Percentiles rank a stretch among this genome's conserved stretches.
These are phyloP conservation scores for Coemansia sp. DNA, from an alignment of 192 early-diverging fungal genomes.

Conservation along the genomic window DNA sequence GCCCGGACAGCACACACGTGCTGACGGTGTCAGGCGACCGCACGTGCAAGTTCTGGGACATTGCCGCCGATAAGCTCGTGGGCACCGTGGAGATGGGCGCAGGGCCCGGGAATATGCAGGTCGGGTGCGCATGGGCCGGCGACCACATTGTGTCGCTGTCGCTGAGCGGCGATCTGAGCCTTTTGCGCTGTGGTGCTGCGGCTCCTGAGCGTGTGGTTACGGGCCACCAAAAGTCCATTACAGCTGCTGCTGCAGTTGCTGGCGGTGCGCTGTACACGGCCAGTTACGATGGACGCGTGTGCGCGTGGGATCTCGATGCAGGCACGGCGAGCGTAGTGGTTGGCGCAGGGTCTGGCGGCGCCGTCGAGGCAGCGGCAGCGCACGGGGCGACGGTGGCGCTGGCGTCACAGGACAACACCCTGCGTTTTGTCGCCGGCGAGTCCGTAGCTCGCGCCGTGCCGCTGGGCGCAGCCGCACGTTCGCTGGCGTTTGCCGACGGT, in stretches of 20 bases:
- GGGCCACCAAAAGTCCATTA: conserved; percentile 86
- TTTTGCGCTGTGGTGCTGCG: conserved; percentile 58
- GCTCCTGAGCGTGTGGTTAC: conserved; percentile 34
- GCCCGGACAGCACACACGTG: conserved; percentile 71
- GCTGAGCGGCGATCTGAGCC: conserved; percentile 85
- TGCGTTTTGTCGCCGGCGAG: conserved; percentile 24
- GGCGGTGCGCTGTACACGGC: conserved; percentile 73
- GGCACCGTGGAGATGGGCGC: conserved; percentile 57
- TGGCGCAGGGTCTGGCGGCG: conserved; percentile 14
- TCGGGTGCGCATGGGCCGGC: conserved; percentile 89
- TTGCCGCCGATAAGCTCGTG: conserved; percentile 67
- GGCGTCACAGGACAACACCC: conserved; percentile 35
- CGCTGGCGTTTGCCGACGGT: conserved; percentile 16
- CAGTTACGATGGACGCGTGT: conserved; percentile 91
- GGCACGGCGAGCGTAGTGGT: conserved; percentile 16
- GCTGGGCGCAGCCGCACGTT: conserved; percentile 28
- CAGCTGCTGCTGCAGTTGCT: conserved; percentile 57
- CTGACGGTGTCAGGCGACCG: conserved; percentile 83
- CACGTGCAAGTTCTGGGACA: conserved; percentile 91
- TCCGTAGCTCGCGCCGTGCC: conserved; percentile 1
- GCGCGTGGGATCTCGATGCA: conserved; percentile 65
- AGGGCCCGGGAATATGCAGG: conserved; percentile 78
- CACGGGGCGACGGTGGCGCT: conserved; percentile 15
- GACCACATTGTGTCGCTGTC: conserved; percentile 74
- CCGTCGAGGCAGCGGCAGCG: conserved; percentile 20